phyloP scores from a whole-genome alignment of 495 filamentous ascomycete genomes.

The Trypethelium eluteriae region DNA sequence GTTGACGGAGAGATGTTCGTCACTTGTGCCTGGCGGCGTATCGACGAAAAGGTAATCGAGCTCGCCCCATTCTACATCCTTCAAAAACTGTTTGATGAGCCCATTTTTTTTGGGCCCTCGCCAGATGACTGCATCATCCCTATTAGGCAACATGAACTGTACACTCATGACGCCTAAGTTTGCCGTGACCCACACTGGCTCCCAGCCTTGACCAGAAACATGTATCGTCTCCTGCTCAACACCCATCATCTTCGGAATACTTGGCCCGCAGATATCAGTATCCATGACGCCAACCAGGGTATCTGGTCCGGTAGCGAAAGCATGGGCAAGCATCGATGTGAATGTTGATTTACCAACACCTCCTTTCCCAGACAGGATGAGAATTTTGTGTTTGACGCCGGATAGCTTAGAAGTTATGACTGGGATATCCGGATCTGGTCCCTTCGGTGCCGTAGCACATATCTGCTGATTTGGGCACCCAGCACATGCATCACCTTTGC shows the following conservation, averaged over 20 bases:
- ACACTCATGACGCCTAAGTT: conserved; percentile 92
- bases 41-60: conserved; percentile 89
- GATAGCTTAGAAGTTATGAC: conserved; percentile 76
- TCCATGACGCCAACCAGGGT: conserved; percentile 87
- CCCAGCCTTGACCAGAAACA: conserved; percentile 74
- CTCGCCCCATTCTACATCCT: conserved; percentile 95
- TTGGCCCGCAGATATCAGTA: conserved; percentile 90
- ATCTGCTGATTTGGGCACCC: conserved; percentile 94
- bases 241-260: conserved; percentile 96
- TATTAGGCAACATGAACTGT: conserved; percentile 91
- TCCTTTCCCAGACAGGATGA: conserved; percentile 89
- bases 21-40: conserved; percentile 88
- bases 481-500: conserved; percentile 78
- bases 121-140: conserved; percentile 95
- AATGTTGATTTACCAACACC: conserved; percentile 96
- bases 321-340: conserved; percentile 75
- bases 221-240: conserved; percentile 90
- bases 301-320: conserved; percentile 68
- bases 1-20: conserved; percentile 92
- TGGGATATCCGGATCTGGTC: conserved; percentile 88
- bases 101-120: conserved; percentile 97
- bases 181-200: conserved; percentile 85
- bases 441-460: conserved; percentile 89
- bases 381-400: conserved; percentile 77
- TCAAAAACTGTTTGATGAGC: conserved; percentile 92